Evolutionary conservation across 2,329 filamentous ascomycete species (phyloP).

Genomic region (Nemania serpens): DNA sequence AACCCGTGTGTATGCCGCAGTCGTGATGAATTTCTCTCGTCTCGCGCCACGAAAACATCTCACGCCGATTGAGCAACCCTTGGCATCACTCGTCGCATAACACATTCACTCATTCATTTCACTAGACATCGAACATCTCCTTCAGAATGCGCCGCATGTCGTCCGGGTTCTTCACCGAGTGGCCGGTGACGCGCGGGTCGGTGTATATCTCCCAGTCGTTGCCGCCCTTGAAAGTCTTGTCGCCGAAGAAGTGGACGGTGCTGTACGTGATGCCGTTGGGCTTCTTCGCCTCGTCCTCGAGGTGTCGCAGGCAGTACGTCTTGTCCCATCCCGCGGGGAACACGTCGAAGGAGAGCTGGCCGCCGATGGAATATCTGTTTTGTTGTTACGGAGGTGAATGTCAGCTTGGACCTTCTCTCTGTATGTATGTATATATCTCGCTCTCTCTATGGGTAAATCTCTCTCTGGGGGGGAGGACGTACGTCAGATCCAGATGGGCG

Average conservation of each 20-base stretch:
- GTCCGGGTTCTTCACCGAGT: constrained; percentile 79
- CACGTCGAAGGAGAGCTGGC: constrained; percentile 97
- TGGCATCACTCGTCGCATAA: too few relatives aligned
- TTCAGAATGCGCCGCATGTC: constrained; percentile 82
- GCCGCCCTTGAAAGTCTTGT: constrained; percentile 89
- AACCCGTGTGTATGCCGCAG: too few relatives aligned
- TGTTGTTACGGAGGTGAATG: not conserved
- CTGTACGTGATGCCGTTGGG: constrained; percentile 76
- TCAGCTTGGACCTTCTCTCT: not conserved
- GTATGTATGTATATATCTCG: not conserved
- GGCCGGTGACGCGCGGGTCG: constrained; percentile 81
- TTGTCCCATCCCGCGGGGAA: constrained; percentile 99
- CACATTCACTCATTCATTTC: too few relatives aligned
- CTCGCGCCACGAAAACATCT: too few relatives aligned
- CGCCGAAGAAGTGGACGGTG: constrained; percentile 96
- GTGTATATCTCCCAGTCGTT: constrained; percentile 96
- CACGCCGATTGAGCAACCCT: too few relatives aligned
- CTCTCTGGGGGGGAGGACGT: constrained; percentile 44
- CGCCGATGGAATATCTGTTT: constrained; percentile 84
- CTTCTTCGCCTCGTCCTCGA: constrained; percentile 77
- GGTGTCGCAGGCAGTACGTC: constrained; percentile 90
- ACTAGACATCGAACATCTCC: constrained; percentile 74
- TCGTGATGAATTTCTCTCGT: too few relatives aligned
- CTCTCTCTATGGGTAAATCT: too few relatives aligned
- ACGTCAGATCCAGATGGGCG: constrained; percentile 82